Evolutionary conservation across 2,329 filamentous ascomycete genomes (phyloP).

Genomic region (Tolypocladium pustulatum): DNA sequence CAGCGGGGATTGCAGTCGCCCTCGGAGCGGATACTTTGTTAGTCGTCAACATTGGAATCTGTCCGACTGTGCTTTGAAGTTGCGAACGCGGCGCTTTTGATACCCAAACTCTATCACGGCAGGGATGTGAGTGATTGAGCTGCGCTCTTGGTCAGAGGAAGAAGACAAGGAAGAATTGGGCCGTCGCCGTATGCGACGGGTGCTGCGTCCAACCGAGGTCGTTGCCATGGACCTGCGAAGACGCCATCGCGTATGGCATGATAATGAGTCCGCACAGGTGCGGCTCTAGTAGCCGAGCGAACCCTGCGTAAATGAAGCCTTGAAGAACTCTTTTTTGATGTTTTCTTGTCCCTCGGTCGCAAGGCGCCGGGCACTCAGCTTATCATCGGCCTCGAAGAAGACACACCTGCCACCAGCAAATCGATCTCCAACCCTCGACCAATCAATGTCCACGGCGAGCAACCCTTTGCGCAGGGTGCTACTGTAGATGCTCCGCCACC

Average conservation of each 20-base stretch:
- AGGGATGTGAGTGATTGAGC: background rate
- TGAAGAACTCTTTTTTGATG: background rate
- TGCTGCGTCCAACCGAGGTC: background rate
- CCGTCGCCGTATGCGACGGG: background rate
- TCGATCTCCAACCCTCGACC: background rate
- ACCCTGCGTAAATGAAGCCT: background rate
- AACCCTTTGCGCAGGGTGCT: background rate
- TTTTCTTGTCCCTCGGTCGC: background rate
- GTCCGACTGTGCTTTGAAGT: background rate
- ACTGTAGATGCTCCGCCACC: background rate
- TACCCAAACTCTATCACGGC: background rate
- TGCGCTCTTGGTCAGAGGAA: background rate
- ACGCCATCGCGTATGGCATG: background rate
- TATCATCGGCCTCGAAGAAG: background rate
- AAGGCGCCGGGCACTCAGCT: background rate
- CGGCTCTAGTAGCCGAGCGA: background rate
- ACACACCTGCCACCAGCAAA: background rate
- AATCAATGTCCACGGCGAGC: background rate
- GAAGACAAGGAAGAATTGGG: background rate
- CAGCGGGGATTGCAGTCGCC: no score
- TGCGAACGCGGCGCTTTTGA: background rate
- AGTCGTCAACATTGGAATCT: no score
- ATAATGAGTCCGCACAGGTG: background rate
- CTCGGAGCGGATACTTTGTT: background rate
- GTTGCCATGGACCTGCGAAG: background rate